Percentiles rank a stretch among this genome's conserved stretches.
phyloP scores from a whole-genome alignment of 371 early-diverging fungal genomes.

The Syncephalastrum sp. region DNA sequence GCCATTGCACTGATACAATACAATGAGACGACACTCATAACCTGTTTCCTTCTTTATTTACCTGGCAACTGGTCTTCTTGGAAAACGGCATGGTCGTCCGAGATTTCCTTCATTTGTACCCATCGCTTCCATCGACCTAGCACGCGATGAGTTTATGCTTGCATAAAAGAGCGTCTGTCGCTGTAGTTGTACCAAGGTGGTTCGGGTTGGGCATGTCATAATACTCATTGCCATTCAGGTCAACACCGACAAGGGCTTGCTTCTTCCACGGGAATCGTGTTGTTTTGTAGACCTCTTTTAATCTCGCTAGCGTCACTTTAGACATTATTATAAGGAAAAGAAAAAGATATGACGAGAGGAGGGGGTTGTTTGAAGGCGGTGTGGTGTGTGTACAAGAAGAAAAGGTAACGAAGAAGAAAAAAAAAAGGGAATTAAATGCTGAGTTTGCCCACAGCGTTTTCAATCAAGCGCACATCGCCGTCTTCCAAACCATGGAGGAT shows the following conservation, averaged over 20 bases:
- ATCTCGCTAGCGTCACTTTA: slow-evolving; percentile 15
- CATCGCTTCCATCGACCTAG: slow-evolving; percentile 44
- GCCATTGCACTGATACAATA: slow-evolving; percentile 63
- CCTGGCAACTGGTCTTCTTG: slow-evolving; percentile 55
- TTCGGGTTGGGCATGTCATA: slow-evolving; percentile 67
- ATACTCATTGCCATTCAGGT: slow-evolving; percentile 68
- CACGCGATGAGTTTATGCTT: neutral
- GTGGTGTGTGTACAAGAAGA: too few relatives aligned
- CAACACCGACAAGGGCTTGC: slow-evolving; percentile 58
- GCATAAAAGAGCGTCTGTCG: neutral
- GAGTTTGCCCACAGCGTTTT: slow-evolving; percentile 38
- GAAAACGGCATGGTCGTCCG: slow-evolving; percentile 32
- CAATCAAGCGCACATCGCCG: slow-evolving; percentile 46
- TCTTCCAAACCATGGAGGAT: slow-evolving; percentile 45
- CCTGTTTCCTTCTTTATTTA: slow-evolving; percentile 22
- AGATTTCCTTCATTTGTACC: slow-evolving; percentile 40
- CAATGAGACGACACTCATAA: slow-evolving; percentile 11
- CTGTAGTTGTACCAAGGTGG: slow-evolving; percentile 29
- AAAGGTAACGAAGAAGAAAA: too few relatives aligned
- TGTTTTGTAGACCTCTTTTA: slow-evolving; percentile 31
- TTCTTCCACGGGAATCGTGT: slow-evolving; percentile 55
- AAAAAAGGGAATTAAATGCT: neutral
- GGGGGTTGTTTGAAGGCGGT: too few relatives aligned
- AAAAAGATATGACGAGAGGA: too few relatives aligned
- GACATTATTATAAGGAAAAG: too few relatives aligned